Base-by-base conservation (phyloP, 257 asterid genomes). In the Nicotiana paniculata region DNA sequence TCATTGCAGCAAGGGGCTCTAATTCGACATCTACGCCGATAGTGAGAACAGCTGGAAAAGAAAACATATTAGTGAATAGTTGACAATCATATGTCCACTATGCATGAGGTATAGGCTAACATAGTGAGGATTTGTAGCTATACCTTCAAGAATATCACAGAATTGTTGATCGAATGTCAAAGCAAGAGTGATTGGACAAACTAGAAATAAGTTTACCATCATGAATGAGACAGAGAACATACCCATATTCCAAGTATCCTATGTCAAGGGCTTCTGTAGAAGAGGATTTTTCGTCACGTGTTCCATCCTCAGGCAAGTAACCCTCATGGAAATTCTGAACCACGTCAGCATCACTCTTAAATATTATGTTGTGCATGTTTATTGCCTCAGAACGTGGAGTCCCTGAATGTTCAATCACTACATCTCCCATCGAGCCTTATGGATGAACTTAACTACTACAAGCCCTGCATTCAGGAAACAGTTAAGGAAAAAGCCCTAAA, bases 1-100 rank as follows among this genome's bases (percentile, higher is more conserved):
- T 92, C 97, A 83, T 90, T 82, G 90, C 98, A 93, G 79, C 97
- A 93, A 21, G 98, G 98, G 81, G 98, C 93, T 86, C 91, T 88
- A 63, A 95, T 90, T 75, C 87, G 92, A 85, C 98, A 95, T 88
- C 97, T 90, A 67, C 97, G 92, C 11, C 92, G 96, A 81, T 93
- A 95, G 82, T 95, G 98, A 64, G 93, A 72, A 88, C 97, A 95
- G 81, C 98, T 95, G 86, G 37, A 81, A 78, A 84, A 24, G 77
- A 55, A 85, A 68, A 76, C 39, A 26, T 17, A 24, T 26, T 33
- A 76, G 63, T 48, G 64, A 43, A 68, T 63, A 51, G 16, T 75
- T 26, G 43, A 51, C 53, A 28, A 15, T 51, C 63, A 46, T 28
- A 51, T 6, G 53, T 75, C 26, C 63, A 48, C 28, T 26, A 72